These are phyloP conservation scores for Pseudogymnoascus verrucosus DNA, from an alignment of 2,329 filamentous ascomycete genomes.

Conservation along the genomic window DNA sequence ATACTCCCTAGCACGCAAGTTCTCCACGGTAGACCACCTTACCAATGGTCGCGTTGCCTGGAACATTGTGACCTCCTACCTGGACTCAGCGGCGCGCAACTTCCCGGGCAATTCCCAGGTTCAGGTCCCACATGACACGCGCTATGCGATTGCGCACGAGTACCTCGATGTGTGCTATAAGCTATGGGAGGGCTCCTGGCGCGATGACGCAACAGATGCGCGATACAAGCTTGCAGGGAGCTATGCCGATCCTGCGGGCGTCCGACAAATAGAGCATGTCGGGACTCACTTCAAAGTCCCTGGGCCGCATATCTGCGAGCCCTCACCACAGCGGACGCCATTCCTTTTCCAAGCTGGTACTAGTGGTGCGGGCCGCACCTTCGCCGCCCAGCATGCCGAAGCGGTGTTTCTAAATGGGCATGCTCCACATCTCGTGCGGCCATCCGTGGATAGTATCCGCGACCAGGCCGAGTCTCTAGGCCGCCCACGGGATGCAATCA, in stretches of 20 bases:
- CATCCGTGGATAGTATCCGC: constrained; percentile 55
- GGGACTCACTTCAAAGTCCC: constrained; percentile 55
- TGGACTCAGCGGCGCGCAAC: constrained; percentile 58
- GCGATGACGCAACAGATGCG: constrained; percentile 54
- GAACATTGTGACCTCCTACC: constrained; percentile 58
- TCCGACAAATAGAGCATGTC: constrained; percentile 55
- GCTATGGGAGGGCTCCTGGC: constrained; percentile 59
- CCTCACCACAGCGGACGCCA: constrained; percentile 58
- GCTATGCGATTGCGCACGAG: constrained; percentile 58
- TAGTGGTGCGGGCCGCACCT: constrained; percentile 54
- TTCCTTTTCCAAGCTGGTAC: constrained; percentile 63
- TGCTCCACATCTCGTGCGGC: constrained; percentile 49
- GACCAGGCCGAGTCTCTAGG: constrained; percentile 44
- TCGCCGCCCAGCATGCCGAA: constrained; percentile 62
- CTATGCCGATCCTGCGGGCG: constrained; percentile 47
- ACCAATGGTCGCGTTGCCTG: constrained; percentile 45
- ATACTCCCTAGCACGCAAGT: constrained; percentile 54
- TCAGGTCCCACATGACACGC: constrained; percentile 44
- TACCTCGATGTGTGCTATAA: constrained; percentile 59
- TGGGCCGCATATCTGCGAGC: constrained; percentile 55
- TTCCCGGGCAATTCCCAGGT: constrained; percentile 49
- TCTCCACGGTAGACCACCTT: constrained; percentile 59
- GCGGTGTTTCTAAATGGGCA: constrained; percentile 61
- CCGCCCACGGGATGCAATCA: constrained; percentile 51
- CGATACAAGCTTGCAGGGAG: constrained; percentile 43